These are phyloP conservation scores for Hymenoscyphus occultus DNA, from an alignment of 2,329 filamentous ascomycete genomes.

Conservation along the genomic window DNA sequence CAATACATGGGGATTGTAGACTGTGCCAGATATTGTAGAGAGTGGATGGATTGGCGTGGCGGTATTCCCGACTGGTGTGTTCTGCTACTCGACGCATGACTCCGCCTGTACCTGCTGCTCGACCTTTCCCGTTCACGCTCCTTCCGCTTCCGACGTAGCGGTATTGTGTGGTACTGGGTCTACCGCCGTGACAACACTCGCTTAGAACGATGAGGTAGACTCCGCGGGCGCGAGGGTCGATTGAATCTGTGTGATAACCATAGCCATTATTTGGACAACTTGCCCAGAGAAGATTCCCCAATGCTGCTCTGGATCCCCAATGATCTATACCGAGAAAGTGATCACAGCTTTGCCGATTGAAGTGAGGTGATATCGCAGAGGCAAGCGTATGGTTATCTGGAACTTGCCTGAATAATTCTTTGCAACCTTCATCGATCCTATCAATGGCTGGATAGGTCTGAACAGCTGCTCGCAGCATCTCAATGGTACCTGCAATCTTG, in stretches of 20 bases:
- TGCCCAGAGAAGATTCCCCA: neutral
- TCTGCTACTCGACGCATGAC: slow-evolving; percentile 4
- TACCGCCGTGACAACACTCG: neutral
- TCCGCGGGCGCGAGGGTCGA: neutral
- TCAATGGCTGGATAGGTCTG: neutral
- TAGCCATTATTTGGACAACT: neutral
- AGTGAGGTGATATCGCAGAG: neutral
- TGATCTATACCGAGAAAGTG: neutral
- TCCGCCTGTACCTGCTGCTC: neutral
- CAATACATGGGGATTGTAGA: neutral
- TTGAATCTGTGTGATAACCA: neutral
- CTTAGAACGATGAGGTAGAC: neutral
- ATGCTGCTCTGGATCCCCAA: neutral
- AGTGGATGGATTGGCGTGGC: neutral
- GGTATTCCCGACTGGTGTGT: neutral
- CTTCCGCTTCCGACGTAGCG: slow-evolving; percentile 2
- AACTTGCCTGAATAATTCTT: neutral
- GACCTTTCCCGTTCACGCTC: neutral
- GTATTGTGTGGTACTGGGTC: neutral
- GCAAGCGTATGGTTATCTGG: neutral
- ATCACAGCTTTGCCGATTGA: neutral
- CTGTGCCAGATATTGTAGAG: neutral
- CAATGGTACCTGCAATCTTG: neutral
- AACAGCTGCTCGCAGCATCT: neutral
- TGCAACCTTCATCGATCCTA: neutral